Evolutionary conservation across 2,329 filamentous ascomycete species (phyloP).

Genomic region (Aspergillus awamori): DNA sequence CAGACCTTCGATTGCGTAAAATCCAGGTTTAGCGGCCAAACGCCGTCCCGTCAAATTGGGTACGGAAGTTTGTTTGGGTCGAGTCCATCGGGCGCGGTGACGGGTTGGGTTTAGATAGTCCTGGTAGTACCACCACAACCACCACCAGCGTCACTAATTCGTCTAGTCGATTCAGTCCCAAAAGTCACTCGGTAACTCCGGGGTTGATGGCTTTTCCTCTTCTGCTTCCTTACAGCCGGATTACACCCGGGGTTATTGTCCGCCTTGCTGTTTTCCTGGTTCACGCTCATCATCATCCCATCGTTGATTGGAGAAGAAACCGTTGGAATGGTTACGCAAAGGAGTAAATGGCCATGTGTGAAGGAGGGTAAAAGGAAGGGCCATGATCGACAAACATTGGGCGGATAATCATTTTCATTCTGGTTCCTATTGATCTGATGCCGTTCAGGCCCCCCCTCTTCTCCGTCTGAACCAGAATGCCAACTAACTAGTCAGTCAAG

Average conservation of each 20-base stretch:
- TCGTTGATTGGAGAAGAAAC: not conserved
- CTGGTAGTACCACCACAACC: not conserved
- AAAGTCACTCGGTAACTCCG: not conserved
- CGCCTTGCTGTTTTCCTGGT: not conserved
- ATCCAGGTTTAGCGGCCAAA: conserved; percentile 15
- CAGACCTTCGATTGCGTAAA: conserved; percentile 28
- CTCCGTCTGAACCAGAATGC: conserved; percentile 4
- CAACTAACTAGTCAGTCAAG: not conserved
- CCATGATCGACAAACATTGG: not conserved
- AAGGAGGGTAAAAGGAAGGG: not conserved
- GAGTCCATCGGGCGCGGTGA: conserved; percentile 1
- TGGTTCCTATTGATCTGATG: not conserved
- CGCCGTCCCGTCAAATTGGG: conserved; percentile 22
- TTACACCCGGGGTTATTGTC: not conserved
- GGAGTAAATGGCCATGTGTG: not conserved
- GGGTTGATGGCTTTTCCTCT: not conserved
- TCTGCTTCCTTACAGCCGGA: conserved; percentile 8
- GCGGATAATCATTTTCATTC: not conserved
- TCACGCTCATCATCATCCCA: not conserved
- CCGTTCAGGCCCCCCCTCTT: not conserved
- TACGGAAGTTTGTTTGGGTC: conserved; percentile 15
- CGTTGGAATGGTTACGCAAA: not conserved
- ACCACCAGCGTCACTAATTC: no score
- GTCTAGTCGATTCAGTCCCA: no score
- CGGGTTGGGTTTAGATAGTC: not conserved